These are phyloP conservation scores for Adansonia rubrostipa DNA, from an alignment of 441 rosid species.

Conservation along the genomic window DNA sequence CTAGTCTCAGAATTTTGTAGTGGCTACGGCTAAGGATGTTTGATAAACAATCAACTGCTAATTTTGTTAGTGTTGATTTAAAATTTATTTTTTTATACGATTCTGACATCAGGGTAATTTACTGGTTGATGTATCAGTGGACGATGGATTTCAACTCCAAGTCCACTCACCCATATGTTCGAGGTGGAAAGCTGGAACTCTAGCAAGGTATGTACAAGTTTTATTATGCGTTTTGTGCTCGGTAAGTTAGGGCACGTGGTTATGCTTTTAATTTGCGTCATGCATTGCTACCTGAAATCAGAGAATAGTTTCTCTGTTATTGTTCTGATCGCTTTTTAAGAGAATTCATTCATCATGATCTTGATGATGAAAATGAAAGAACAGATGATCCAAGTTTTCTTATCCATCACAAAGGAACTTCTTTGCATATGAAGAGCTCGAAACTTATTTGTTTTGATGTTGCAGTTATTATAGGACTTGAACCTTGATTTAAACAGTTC, in stretches of 20 bases:
- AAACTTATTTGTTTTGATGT: background rate
- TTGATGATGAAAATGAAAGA: slow-evolving; percentile 16
- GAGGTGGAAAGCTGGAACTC: slow-evolving; percentile 85
- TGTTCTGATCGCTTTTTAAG: background rate
- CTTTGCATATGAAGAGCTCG: background rate
- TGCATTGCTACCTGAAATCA: background rate
- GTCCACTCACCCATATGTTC: slow-evolving; percentile 61
- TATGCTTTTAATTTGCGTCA: background rate
- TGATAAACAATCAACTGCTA: slow-evolving; percentile 28
- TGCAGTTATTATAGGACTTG: slow-evolving; percentile 2
- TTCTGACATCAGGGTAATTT: slow-evolving; percentile 89
- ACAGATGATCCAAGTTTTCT: background rate
- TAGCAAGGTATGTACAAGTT: slow-evolving; percentile 61
- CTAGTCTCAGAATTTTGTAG: no score
- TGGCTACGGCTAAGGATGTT: slow-evolving; percentile 8
- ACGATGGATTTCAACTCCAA: slow-evolving; percentile 75
- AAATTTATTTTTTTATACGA: slow-evolving; percentile 54
- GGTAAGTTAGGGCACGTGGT: background rate
- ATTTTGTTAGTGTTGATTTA: slow-evolving; percentile 39
- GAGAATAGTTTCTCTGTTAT: background rate
- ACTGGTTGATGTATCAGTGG: slow-evolving; percentile 95
- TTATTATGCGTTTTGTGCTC: slow-evolving; percentile 1
- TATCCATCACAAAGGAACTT: background rate
- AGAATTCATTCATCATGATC: slow-evolving; percentile 7
- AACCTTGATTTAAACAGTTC: background rate